These are phyloP conservation scores for Stentor roeselii DNA, from an alignment of 73 alveolate genomes.

Conservation along the genomic window DNA sequence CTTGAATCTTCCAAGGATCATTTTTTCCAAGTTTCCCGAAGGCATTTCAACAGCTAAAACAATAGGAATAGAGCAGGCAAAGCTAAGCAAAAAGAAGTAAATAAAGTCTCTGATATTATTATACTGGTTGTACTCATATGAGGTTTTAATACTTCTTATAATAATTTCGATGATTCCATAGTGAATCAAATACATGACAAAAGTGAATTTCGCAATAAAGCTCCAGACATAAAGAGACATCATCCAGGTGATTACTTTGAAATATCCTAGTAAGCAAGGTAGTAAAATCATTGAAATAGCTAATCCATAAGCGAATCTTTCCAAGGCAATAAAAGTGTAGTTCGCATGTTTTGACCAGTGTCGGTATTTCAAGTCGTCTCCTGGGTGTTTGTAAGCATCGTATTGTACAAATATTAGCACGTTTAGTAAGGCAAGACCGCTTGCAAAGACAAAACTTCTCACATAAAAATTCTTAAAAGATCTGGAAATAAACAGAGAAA, in stretches of 20 bases:
- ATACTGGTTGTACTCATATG: not conserved
- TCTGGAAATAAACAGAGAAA: not conserved
- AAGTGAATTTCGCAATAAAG: not conserved
- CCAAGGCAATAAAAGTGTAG: not conserved
- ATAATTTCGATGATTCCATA: not conserved
- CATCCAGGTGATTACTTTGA: not conserved
- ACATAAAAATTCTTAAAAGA: not conserved
- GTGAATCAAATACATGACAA: not conserved
- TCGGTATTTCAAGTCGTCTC: not conserved
- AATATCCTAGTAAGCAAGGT: slow-evolving; percentile 2
- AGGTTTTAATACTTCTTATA: not conserved
- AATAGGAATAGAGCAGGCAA: slow-evolving; percentile 25
- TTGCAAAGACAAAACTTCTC: not conserved
- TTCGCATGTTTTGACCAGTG: slow-evolving; percentile 4
- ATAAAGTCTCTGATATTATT: slow-evolving; percentile 21
- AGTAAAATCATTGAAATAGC: not conserved
- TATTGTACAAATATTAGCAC: not conserved
- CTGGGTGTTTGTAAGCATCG: slow-evolving; percentile 9
- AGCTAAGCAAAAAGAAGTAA: not conserved
- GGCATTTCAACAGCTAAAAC: slow-evolving; percentile 34
- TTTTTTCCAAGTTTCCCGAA: slow-evolving; percentile 32
- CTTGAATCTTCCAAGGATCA: not conserved
- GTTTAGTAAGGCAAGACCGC: not conserved
- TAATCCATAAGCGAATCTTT: not conserved
- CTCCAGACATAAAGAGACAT: slow-evolving; percentile 21